Evolutionary conservation across 2,329 filamentous ascomycete genomes (phyloP), one percentile per base, ranked within the genome.

Genomic region (Fusarium liriodendri): DNA sequence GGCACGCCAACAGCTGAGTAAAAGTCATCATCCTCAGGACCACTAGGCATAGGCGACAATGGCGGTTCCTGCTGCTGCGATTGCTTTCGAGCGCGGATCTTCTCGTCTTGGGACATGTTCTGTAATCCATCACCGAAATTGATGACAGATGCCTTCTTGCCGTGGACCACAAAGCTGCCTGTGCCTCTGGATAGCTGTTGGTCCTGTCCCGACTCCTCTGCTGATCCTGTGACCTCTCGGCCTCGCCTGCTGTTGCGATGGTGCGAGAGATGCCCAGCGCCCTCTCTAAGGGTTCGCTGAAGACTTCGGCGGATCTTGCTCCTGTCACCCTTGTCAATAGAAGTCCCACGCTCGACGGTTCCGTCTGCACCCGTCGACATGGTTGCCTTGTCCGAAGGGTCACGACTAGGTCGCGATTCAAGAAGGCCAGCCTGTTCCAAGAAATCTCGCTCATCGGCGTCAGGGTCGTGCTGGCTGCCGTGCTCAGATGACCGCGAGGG

Each of bases 61-160:
- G 80, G 77, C 16, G 69, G 79, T 33, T 85, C 84, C 52, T 84
- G 81, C 54, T 83, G 83, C 55, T 86, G 84, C 6, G 84, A 82
- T 50, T 85, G 83, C 74, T 89, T 93, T 64, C 91, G 88, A 58
- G 92, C 85, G 66, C 91, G 89, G 47, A 94, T 84, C 40, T 92
- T 90, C 78, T 95, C 93, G 70, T 96, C 94, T 0, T 91, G 88
- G 1, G 92, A 89, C 83, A 95, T 90, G 68, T 89, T 92, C 78
- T 96, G 92, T 85, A 98, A 92, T 77, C 98, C 96, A n/a, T 92
- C 91, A 10, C 95, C 95, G 80, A 99, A 97, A n/a, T 94, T 97
- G 76, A 99, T 94, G 65, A 99, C 94, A 1, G 95, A 98, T 4
- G 97, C 97, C 83, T 99, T 98, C 86, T 98, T 99, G 70, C 97